Evolutionary conservation across 371 early-diverging fungal species (phyloP), one percentile per base, ranked within the genome.

Genomic region (Mortierella polycephala): DNA sequence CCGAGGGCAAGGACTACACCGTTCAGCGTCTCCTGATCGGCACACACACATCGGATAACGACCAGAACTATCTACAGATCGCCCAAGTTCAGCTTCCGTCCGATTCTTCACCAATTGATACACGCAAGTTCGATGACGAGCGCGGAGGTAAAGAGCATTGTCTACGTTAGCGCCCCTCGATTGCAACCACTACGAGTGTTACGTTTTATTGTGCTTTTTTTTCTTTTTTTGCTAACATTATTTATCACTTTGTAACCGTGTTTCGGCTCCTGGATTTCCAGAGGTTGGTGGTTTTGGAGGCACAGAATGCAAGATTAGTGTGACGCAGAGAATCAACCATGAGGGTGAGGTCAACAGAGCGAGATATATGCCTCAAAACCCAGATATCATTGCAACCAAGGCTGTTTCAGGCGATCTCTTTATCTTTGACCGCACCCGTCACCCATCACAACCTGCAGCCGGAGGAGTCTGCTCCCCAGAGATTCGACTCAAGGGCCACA

Each of bases 401-500:
- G 93, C 97, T 30, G 91, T 93, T 42, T 82, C 85, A 42, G 96
- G 96, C 12, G 95, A 96, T 39, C 94, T 99, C 51, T 94, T 92
- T 73, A 86, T 99, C 47, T 99, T 97, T 87, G 99, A 99, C 83
- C 92, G 96, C 62, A 99, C 99, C n/a, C 93, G 92, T 46, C 98
- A 96, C 82, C 87, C 93, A 51, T 88, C 90, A 45, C 87, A 87
- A 56, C 96, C 97, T 1, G 87, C 86, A 54, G 85, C 87, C 41
- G 85, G 91, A 71, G 90, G 90, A n/a, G 82, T 87, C 23, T 94
- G 95, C 82, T 88, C 85, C 50, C 99, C 99, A 1, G 94, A 98
- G 58, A 85, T 97, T 52, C 85, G 89, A 57, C 86, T 99, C 54
- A 86, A 87, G 53, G 98, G 99, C 5, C 99, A 99, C 79, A 82